A percentile compares a stretch with the other conserved stretches of the same genome.
phyloP scores from a whole-genome alignment of 352 stramenopile species.

The Pythium sukuiense region DNA sequence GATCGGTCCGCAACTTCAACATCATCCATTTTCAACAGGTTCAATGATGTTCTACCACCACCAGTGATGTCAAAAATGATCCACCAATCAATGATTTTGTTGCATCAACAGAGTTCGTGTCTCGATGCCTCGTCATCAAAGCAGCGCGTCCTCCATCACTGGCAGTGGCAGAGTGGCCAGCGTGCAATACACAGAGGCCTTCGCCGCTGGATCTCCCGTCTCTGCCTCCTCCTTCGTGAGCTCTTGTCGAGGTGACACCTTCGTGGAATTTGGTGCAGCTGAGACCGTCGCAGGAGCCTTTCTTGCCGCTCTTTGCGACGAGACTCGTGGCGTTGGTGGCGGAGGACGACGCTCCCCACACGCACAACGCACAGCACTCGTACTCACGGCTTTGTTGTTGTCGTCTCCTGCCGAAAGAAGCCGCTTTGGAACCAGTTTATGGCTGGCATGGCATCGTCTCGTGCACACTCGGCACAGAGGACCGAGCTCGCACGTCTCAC shows the following conservation, averaged over 20 bases:
- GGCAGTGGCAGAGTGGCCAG: not conserved
- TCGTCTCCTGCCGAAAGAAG: not conserved
- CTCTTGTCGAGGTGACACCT: not conserved
- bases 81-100: not conserved
- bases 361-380: not conserved
- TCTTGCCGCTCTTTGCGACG: not conserved
- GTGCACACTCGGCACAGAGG: conserved; percentile 56
- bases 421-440: conserved; percentile 25
- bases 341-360: conserved; percentile 20
- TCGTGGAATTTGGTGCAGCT: not conserved
- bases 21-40: not conserved
- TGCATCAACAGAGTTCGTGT: not conserved
- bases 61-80: not conserved
- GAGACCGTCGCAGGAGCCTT: not conserved
- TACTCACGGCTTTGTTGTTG: not conserved
- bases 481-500: conserved; percentile 38
- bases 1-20: not conserved
- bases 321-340: not conserved
- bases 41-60: not conserved
- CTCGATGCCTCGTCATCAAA: not conserved
- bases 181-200: not conserved
- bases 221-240: not conserved
- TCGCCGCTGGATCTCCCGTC: not conserved
- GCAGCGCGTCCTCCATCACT: not conserved
- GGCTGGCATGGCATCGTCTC: conserved; percentile 47